phyloP scores from a whole-genome alignment of 495 filamentous ascomycete species.

The Penicillium bialowiezense region DNA sequence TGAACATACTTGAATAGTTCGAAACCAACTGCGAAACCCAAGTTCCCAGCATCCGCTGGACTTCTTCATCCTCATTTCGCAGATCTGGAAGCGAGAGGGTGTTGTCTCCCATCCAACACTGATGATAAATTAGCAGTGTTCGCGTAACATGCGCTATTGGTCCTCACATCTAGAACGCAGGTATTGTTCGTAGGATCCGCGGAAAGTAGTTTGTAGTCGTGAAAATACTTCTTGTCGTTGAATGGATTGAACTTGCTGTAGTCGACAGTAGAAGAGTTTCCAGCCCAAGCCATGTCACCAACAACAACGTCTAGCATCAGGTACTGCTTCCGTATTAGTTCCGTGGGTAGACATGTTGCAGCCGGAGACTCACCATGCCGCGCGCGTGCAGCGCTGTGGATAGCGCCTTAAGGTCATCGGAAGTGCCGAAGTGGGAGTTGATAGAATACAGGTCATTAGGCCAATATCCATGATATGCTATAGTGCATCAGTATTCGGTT shows the following conservation, averaged over 20 bases:
- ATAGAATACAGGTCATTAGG: slow-evolving; percentile 58
- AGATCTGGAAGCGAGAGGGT: slow-evolving; percentile 61
- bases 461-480: slow-evolving; percentile 68
- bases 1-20: slow-evolving; percentile 50
- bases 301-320: slow-evolving; percentile 69
- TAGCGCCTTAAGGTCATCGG: slow-evolving; percentile 55
- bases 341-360: neutral
- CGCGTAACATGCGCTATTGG: neutral
- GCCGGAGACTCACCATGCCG: slow-evolving; percentile 36
- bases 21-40: slow-evolving; percentile 61
- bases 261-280: slow-evolving; percentile 46
- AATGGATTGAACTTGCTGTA: slow-evolving; percentile 59
- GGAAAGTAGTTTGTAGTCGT: slow-evolving; percentile 56
- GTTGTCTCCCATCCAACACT: slow-evolving; percentile 61
- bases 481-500: slow-evolving; percentile 41
- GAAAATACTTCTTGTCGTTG: slow-evolving; percentile 49
- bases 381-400: slow-evolving; percentile 51
- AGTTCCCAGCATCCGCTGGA: slow-evolving; percentile 49
- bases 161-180: slow-evolving; percentile 16
- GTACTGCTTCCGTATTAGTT: slow-evolving; percentile 31
- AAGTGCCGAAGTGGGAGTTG: slow-evolving; percentile 60
- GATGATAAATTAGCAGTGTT: slow-evolving; percentile 16
- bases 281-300: slow-evolving; percentile 63
- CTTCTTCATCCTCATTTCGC: slow-evolving; percentile 54
- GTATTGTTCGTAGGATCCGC: slow-evolving; percentile 49